phyloP scores from a whole-genome alignment of 202 grass and related monocot species.

The Cymbopogon flexuosus region DNA sequence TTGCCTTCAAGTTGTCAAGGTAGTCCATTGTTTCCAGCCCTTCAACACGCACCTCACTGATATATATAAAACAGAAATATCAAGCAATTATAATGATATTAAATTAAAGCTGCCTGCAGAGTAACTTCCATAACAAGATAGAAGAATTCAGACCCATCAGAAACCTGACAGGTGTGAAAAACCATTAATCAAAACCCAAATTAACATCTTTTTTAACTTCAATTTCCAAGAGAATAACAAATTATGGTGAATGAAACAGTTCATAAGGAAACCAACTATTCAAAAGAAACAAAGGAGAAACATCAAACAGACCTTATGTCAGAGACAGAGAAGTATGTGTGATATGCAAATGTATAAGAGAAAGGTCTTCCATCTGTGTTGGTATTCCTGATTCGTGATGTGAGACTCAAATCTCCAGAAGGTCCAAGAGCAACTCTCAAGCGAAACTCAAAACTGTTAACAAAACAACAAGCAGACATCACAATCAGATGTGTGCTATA shows the following conservation, averaged over 20 bases:
- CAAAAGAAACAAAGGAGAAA: slow-evolving; percentile 1
- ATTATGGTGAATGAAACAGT: slow-evolving; percentile 12
- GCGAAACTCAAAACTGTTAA: slow-evolving; percentile 74
- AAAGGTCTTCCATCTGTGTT: slow-evolving; percentile 73
- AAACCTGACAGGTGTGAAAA: background rate
- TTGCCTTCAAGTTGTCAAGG: slow-evolving; percentile 77
- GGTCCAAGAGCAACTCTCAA: slow-evolving; percentile 78
- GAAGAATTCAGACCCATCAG: background rate
- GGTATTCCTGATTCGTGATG: slow-evolving; percentile 84
- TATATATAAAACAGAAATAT: slow-evolving; percentile 23
- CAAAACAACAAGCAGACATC: background rate
- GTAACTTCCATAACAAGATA: background rate
- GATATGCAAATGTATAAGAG: slow-evolving; percentile 80
- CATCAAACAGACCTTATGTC: slow-evolving; percentile 63
- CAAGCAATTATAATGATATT: background rate
- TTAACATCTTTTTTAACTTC: background rate
- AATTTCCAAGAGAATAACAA: background rate
- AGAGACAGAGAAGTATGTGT: slow-evolving; percentile 83
- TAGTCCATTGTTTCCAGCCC: slow-evolving; percentile 97
- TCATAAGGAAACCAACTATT: slow-evolving; percentile 5
- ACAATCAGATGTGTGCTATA: background rate
- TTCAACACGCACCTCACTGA: slow-evolving; percentile 95
- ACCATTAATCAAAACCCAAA: background rate
- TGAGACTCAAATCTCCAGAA: slow-evolving; percentile 75
- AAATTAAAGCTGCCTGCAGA: background rate